These are phyloP conservation scores for Backusella parvicylindrica DNA, from an alignment of 192 early-diverging fungal genomes.

Conservation along the genomic window DNA sequence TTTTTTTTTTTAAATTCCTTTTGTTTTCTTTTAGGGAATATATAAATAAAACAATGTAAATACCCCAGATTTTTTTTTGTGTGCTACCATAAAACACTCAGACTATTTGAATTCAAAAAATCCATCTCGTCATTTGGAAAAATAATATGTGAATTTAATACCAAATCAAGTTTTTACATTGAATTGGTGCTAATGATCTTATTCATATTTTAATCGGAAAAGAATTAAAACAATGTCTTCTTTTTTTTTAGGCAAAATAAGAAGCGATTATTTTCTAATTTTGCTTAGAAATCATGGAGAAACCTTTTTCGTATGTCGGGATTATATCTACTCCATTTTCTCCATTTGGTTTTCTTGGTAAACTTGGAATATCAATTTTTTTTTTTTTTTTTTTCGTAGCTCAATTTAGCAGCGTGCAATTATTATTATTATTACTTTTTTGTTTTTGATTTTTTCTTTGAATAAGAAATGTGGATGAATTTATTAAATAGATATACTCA, in stretches of 20 bases:
- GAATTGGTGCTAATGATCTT: background rate
- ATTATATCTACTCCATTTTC: background rate
- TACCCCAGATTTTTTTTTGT: background rate
- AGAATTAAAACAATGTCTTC: background rate
- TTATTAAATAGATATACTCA: background rate
- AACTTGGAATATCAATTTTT: background rate
- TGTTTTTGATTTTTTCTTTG: background rate
- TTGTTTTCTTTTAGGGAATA: background rate
- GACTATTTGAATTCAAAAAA: background rate
- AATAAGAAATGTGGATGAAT: background rate
- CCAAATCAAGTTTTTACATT: background rate
- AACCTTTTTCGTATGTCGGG: background rate
- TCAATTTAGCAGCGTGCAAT: background rate
- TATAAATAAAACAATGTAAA: background rate
- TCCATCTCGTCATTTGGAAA: background rate
- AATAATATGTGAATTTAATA: background rate
- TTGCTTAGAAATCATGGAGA: background rate
- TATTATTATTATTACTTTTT: background rate
- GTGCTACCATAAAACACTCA: background rate
- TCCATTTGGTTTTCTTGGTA: background rate
- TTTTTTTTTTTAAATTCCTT: background rate
- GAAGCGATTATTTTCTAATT: background rate
- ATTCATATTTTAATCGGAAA: background rate
- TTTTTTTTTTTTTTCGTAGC: background rate
- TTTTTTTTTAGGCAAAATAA: background rate